Conservation (phyloP, 345 rosid genomes). For the Moricandia moricandioides region DNA sequence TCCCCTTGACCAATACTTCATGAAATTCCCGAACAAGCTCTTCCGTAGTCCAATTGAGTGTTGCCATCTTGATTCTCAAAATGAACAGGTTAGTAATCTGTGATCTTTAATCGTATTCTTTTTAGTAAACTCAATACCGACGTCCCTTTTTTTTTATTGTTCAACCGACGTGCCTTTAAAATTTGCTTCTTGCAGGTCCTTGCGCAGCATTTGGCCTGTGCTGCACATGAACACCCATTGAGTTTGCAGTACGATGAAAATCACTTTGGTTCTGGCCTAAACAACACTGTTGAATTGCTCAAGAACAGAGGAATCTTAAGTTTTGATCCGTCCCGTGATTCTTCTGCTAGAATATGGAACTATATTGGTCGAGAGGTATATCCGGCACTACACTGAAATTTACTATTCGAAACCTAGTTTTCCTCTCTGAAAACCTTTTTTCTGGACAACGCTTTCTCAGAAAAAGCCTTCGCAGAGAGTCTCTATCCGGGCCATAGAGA, state of each 20-base stretch:
- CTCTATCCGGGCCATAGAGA: constrained; percentile 84
- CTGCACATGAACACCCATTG: constrained; percentile 80
- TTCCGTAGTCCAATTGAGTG: constrained; percentile 81
- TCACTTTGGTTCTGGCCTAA: constrained; percentile 66
- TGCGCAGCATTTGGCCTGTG: constrained; percentile 85
- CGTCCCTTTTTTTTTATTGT: constrained; percentile 18
- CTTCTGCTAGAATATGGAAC: constrained; percentile 64
- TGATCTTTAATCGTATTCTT: constrained; percentile 1
- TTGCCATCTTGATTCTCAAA: constrained; percentile 81
- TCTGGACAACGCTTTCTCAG: constrained; percentile 39
- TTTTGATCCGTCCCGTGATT: constrained; percentile 52
- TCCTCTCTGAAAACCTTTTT: constrained; percentile 15
- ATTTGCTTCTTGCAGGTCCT: constrained; percentile 58
- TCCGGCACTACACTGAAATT: constrained; percentile 8
- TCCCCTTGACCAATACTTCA: constrained; percentile 90
- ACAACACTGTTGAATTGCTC: constrained; percentile 49
- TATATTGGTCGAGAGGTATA: constrained; percentile 86
- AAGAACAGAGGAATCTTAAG: constrained; percentile 56
- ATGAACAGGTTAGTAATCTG: constrained; percentile 56
- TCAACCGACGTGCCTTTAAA: constrained; percentile 9
- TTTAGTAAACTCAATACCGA: constrained; percentile 10
- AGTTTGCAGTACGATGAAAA: constrained; percentile 69
- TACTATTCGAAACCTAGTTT: constrained; percentile 12
- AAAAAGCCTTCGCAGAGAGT: constrained; percentile 68
- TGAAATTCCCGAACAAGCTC: constrained; percentile 82